Conservation (phyloP, 305 asterid genomes). For the Fraxinus greggii region DNA sequence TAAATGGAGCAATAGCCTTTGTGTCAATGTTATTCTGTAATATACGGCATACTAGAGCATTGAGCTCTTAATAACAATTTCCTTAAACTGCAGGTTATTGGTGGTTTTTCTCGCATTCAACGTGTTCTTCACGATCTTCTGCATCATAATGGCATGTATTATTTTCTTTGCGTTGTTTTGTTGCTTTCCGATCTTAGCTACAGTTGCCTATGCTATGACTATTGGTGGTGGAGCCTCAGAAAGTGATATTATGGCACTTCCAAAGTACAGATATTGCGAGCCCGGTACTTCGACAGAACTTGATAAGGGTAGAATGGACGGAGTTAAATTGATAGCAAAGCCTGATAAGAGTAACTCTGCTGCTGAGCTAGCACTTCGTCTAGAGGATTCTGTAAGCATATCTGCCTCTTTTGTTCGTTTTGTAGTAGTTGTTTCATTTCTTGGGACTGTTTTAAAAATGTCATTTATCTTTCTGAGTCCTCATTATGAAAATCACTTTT, state of each 20-base stretch:
- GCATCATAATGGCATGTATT: slow-evolving; percentile 65
- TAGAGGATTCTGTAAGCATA: slow-evolving; percentile 73
- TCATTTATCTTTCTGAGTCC: neutral
- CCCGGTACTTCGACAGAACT: slow-evolving; percentile 21
- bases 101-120: slow-evolving; percentile 79
- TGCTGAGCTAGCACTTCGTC: slow-evolving; percentile 53
- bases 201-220: slow-evolving; percentile 74
- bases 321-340: slow-evolving; percentile 27
- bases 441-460: neutral
- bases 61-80: neutral
- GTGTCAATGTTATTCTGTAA: neutral
- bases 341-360: slow-evolving; percentile 27
- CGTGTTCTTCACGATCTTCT: slow-evolving; percentile 73
- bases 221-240: slow-evolving; percentile 72
- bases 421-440: neutral
- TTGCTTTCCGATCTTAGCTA: slow-evolving; percentile 66
- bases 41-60: neutral
- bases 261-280: slow-evolving; percentile 55
- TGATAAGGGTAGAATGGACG: slow-evolving; percentile 32
- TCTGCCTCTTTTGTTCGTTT: neutral
- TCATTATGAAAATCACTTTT: no score
- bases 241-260: slow-evolving; percentile 64
- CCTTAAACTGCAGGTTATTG: slow-evolving; percentile 58
- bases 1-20: neutral
- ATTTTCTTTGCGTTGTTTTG: slow-evolving; percentile 61